Conservation (phyloP, 164 flowering plant genomes). For the Tetracentron sinense region DNA sequence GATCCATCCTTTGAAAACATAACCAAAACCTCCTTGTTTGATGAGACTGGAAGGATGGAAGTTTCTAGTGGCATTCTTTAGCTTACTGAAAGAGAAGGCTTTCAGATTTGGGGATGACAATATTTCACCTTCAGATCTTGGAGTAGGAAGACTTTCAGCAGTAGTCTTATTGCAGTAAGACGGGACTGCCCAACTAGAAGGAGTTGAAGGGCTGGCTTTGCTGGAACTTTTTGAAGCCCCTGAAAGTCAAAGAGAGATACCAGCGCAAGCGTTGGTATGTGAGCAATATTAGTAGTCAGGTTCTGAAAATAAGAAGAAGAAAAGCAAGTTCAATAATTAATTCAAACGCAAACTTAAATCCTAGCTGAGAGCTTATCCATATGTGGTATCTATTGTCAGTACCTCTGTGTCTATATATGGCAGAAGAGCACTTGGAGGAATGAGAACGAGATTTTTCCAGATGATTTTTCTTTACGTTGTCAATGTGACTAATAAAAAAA, state of each 20-base stretch:
- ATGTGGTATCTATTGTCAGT: too few relatives aligned
- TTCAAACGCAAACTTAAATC: too few relatives aligned
- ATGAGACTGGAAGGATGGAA: constrained; percentile 80
- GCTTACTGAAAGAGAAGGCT: constrained; percentile 63
- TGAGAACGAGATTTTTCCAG: too few relatives aligned
- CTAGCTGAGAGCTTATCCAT: too few relatives aligned
- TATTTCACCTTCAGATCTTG: constrained; percentile 71
- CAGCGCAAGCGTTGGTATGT: background rate
- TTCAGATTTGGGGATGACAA: constrained; percentile 59
- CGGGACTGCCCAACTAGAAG: constrained; percentile 38
- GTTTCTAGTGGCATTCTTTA: constrained; percentile 75
- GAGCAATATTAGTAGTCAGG: too few relatives aligned
- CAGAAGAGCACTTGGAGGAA: too few relatives aligned
- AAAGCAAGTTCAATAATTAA: too few relatives aligned
- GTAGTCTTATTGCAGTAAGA: constrained; percentile 24
- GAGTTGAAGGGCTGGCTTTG: constrained; percentile 38
- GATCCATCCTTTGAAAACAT: constrained; percentile 89
- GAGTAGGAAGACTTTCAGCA: constrained; percentile 42
- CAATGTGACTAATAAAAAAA: too few relatives aligned
- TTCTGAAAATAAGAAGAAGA: too few relatives aligned
- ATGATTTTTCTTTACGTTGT: too few relatives aligned
- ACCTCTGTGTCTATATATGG: too few relatives aligned
- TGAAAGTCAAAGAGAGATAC: constrained; percentile 15
- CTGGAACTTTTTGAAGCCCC: constrained; percentile 38
- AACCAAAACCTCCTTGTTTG: constrained; percentile 93